Evolutionary conservation across 139 green algal species (phyloP), one percentile per base, ranked within the genome.

Genomic region (Coccomyxa sp.): DNA sequence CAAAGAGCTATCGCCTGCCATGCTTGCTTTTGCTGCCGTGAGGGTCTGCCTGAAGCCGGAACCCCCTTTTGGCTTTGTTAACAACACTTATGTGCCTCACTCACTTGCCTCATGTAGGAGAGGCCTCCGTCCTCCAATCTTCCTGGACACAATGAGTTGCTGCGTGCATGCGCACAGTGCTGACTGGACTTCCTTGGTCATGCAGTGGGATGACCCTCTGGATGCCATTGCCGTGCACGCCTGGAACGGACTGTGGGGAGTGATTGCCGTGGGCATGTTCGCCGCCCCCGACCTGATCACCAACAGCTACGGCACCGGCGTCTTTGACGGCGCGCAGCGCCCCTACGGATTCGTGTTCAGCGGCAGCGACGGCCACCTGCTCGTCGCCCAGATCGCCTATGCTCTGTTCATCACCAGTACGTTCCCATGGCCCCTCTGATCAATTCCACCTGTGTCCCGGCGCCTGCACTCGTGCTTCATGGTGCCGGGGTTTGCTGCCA

Each of bases 181-280:
- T 64, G 4, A 64, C 50, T 64, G 5, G 50, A 18, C 50, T 64
- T 1, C 50, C 50, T 12, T 4, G 10, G 35, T 54, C 2, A 3
- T 33, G 70, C 77, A 88, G 76, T 74, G 96, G 37, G 93, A 97
- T 79, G 93, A 97, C 79, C 89, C 89, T 12, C 84, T 93, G 76
- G 82, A 94, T 70, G 93, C 93, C 35, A 87, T 92, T 35, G 87
- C 94, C 22, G 91, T 97, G 78, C 93, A 97, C 82, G 83, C 87
- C 55, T 87, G 82, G 75, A 89, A 85, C 76, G 92, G 90, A 70
- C 82, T 81, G 10, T 91, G 89, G 88, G 91, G 91, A 36, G 73
- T 91, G 7, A 70, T 91, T 0, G 87, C 82, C 31, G 81, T 83
- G 36, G 88, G 86, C 36, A 75, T 92, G 29, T 90, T 95, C 76